Base-by-base conservation (phyloP, 768 basidiomycete genomes). In the Pleurotus ostreatus region DNA sequence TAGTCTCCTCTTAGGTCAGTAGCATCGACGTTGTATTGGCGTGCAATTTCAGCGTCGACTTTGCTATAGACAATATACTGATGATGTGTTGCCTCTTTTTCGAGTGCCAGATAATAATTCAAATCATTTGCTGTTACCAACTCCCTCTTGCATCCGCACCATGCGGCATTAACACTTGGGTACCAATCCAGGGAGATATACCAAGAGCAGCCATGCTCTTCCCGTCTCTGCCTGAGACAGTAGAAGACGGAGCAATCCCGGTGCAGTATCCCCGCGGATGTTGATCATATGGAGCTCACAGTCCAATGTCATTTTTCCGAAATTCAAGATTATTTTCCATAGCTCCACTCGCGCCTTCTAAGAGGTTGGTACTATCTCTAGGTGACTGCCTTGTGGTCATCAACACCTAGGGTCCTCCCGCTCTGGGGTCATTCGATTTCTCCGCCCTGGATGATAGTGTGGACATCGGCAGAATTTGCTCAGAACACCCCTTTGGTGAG, bases 161-260 rank as follows among this genome's bases (percentile, higher is more conserved):
- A 34, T 34, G 30, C 30, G 30, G 30, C 30, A 34, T 34, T 34
- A 34, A 34, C 30, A 34, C 30, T 3, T 34, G 2, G 30, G 30
- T 34, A 11, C 30, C 9, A 34, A 34, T 34, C 30, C 30, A 34
- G 30, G 30, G 9, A 34, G 2, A 34, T 34, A 34, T 34, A 34
- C 30, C 30, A 34, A 34, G 30, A 12, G 9, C 11, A 34, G 30
- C 9, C 30, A 11, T 34, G 30, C 30, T 34, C 30, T 34, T 34
- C 30, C 30, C 11, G 11, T 12, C 30, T 34, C 30, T 11, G 9
- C 7, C 11, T 12, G 0, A 34, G 41, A 22, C 20, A 44, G 8
- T 23, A 5, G 16, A 39, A n/a, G 38, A n/a, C 51, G 51, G 51
- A 41, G 51, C 51, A 53, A 53, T 43, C 39, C 51, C 51, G 51